These are phyloP conservation scores for Quercus tomentella DNA, from an alignment of 331 rosid genomes.

Conservation along the genomic window DNA sequence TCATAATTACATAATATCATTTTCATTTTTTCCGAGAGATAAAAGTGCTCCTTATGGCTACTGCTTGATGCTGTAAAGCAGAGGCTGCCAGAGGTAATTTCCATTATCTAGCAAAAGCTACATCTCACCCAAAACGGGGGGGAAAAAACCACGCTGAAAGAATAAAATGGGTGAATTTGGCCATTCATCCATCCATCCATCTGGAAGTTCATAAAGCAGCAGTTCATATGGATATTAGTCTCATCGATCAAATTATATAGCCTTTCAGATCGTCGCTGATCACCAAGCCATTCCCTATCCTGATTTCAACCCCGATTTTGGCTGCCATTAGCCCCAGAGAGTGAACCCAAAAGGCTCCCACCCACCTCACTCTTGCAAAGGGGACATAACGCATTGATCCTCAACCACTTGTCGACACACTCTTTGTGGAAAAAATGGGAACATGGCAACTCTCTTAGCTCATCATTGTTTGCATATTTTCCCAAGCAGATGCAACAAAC, in stretches of 20 bases:
- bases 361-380: conserved; percentile 77
- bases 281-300: conserved; percentile 29
- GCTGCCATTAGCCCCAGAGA: conserved; percentile 22
- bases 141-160: background rate
- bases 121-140: background rate
- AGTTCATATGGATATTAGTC: background rate
- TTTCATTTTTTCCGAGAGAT: background rate
- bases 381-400: conserved; percentile 79
- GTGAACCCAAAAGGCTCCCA: conserved; percentile 28
- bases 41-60: background rate
- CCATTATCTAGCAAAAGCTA: background rate
- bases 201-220: conserved; percentile 17
- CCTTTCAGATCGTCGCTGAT: conserved; percentile 1
- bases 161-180: background rate
- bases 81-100: background rate
- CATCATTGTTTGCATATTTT: conserved; percentile 66
- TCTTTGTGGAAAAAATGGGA: conserved; percentile 86
- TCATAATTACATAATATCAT: conserved; percentile 2
- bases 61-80: background rate
- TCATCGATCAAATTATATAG: conserved; percentile 1
- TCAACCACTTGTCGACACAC: conserved; percentile 88
- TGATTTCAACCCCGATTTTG: conserved; percentile 38
- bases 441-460: conserved; percentile 77
- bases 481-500: conserved; percentile 89
- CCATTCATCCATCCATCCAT: conserved; percentile 25